Percentiles rank a stretch among this genome's conserved stretches.
phyloP scores from a whole-genome alignment of 306 rosid genomes.

The Prinsepia uniflora region DNA sequence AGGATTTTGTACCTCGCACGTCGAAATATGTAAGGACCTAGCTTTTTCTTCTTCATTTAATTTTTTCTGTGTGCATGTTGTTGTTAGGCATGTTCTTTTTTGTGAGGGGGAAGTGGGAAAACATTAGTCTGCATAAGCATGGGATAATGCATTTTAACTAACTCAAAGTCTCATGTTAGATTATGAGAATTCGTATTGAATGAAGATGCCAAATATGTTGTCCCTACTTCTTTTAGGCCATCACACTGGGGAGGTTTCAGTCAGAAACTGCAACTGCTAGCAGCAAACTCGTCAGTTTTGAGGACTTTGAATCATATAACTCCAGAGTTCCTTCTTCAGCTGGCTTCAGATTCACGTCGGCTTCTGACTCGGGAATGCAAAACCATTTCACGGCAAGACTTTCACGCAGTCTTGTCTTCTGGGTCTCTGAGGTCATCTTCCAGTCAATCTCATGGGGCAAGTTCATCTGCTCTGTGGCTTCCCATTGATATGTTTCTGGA shows the following conservation, averaged over 20 bases:
- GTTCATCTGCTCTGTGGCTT: conserved; percentile 76
- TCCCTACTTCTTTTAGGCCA: conserved; percentile 50
- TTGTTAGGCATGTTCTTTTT: background rate
- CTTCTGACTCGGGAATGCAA: conserved; percentile 43
- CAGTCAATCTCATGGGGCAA: conserved; percentile 53
- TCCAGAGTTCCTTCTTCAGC: conserved; percentile 51
- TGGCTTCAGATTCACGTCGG: conserved; percentile 44
- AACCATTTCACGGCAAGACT: conserved; percentile 42
- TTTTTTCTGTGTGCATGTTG: conserved; percentile 15
- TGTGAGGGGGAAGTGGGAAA: conserved; percentile 25
- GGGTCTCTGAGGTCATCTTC: conserved; percentile 47
- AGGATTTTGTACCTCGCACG: conserved; percentile 67
- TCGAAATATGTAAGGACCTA: conserved; percentile 64
- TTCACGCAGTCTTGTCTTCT: conserved; percentile 49
- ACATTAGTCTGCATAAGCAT: background rate
- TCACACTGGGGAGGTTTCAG: conserved; percentile 64
- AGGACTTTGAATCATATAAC: conserved; percentile 52
- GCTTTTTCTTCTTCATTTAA: conserved; percentile 20
- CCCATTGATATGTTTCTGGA: conserved; percentile 86
- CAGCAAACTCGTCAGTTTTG: conserved; percentile 60
- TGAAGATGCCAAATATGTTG: background rate
- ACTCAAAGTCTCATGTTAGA: background rate
- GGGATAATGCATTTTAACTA: conserved; percentile 9
- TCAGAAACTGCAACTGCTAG: conserved; percentile 56
- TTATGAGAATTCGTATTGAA: background rate